Conservation (phyloP, 306 rosid species). For the Quercus gilva region DNA sequence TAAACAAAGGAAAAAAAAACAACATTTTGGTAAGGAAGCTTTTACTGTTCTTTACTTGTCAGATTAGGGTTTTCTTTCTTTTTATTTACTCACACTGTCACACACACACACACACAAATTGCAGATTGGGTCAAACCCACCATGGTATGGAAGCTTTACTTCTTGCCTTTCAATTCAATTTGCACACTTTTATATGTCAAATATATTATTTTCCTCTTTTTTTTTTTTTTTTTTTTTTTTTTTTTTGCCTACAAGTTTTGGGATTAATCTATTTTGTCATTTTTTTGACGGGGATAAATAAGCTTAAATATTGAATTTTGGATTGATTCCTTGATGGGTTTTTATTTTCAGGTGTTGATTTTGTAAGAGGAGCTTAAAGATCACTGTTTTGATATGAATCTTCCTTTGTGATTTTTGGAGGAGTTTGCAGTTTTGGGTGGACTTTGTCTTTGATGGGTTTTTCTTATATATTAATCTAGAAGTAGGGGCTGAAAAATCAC, state of each 20-base stretch:
- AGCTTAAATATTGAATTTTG: slow-evolving; percentile 6
- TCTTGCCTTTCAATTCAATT: slow-evolving; percentile 3
- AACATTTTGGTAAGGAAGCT: slow-evolving; percentile 27
- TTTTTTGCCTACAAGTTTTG: neutral
- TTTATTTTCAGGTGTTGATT: slow-evolving; percentile 24
- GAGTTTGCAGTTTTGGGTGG: slow-evolving; percentile 31
- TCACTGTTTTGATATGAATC: slow-evolving; percentile 15
- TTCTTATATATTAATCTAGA: slow-evolving; percentile 6
- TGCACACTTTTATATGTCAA: slow-evolving; percentile 5
- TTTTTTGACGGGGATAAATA: slow-evolving; percentile 2
- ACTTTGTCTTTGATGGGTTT: slow-evolving; percentile 24
- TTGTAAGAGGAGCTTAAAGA: slow-evolving; percentile 19
- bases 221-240: slow-evolving; percentile 17
- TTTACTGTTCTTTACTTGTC: slow-evolving; percentile 22
- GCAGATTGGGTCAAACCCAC: slow-evolving; percentile 33
- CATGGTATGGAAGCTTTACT: slow-evolving; percentile 51
- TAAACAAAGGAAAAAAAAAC: neutral
- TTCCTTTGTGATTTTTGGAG: slow-evolving; percentile 32
- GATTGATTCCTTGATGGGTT: slow-evolving; percentile 12
- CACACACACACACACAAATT: slow-evolving; percentile 25
- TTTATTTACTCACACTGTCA: neutral
- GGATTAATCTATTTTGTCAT: neutral
- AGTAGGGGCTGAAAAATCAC: slow-evolving; percentile 9
- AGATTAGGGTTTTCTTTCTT: slow-evolving; percentile 49
- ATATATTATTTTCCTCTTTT: neutral